Percentiles rank a stretch among this genome's conserved stretches.
Conservation (phyloP, 768 basidiomycete species). For the Lepiota subincarnata region DNA sequence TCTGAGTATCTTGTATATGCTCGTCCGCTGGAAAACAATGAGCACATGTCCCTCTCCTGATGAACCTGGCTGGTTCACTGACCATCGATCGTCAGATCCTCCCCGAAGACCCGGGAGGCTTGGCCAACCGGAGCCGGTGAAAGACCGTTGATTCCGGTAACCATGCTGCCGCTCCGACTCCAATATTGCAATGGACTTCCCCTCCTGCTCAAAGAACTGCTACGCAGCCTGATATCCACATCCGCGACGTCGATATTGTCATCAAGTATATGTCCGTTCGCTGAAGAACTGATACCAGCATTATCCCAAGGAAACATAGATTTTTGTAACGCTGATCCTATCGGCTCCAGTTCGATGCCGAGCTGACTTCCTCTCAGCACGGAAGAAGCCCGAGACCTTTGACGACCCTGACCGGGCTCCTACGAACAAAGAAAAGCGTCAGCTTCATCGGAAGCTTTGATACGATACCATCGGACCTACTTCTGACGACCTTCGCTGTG, state of each 20-base stretch:
- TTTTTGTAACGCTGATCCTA: conserved; percentile 51
- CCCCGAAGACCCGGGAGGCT: conserved; percentile 42
- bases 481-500: conserved; percentile 15
- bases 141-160: conserved; percentile 34
- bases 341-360: conserved; percentile 37
- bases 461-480: conserved; percentile 27
- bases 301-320: conserved; percentile 84
- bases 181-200: conserved; percentile 49
- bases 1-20: conserved; percentile 41
- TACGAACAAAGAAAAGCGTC: conserved; percentile 21
- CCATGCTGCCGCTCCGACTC: conserved; percentile 41
- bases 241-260: conserved; percentile 34
- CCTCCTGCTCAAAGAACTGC: conserved; percentile 50
- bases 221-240: conserved; percentile 45
- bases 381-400: conserved; percentile 55
- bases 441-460: background rate
- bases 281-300: conserved; percentile 63
- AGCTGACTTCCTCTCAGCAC: conserved; percentile 43
- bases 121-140: conserved; percentile 51
- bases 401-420: conserved; percentile 87
- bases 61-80: conserved; percentile 12
- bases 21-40: conserved; percentile 17
- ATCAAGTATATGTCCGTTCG: conserved; percentile 43
- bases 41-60: background rate
- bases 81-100: conserved; percentile 71